Conservation (phyloP, 2,329 filamentous ascomycete genomes). For the Colletotrichum euphorbiae region DNA sequence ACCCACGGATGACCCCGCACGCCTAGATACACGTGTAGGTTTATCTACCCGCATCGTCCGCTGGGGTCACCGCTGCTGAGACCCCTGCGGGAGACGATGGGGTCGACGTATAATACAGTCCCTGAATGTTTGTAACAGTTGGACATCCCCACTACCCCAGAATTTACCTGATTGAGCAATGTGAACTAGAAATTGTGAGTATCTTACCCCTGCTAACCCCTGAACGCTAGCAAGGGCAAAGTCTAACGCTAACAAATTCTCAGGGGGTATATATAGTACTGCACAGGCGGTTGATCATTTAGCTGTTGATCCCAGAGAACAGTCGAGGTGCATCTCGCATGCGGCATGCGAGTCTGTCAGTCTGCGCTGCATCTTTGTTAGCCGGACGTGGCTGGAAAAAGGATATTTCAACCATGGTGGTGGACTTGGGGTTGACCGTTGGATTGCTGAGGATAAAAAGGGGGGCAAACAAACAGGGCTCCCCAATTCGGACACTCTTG, state of each 20-base stretch:
- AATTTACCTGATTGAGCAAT: too few species aligned
- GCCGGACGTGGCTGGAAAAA: constrained; percentile 12
- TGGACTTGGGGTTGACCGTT: constrained; percentile 14
- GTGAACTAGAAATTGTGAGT: too few species aligned
- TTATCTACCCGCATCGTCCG: constrained; percentile 2
- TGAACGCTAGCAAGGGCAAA: too few species aligned
- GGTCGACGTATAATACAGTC: too few species aligned
- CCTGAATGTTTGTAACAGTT: neutral
- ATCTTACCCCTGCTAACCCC: too few species aligned
- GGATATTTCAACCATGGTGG: neutral
- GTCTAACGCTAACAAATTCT: too few species aligned
- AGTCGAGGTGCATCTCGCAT: constrained; percentile 6
- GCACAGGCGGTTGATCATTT: constrained; percentile 6
- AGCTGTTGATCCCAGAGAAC: constrained; percentile 7
- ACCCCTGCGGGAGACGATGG: constrained; percentile 20
- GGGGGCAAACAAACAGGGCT: constrained; percentile 16
- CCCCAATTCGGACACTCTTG: constrained; percentile 35
- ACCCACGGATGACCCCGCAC: constrained; percentile 31
- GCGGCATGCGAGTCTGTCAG: constrained; percentile 17
- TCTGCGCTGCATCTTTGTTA: constrained; percentile 14
- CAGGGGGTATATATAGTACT: neutral
- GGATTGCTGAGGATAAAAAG: constrained; percentile 21
- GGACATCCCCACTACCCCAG: too few species aligned
- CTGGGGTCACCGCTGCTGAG: constrained; percentile 23
- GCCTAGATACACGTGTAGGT: neutral